Evolutionary conservation across 1,139 yeast genomes (phyloP).

Genomic region (Arxiozyma telluris): DNA sequence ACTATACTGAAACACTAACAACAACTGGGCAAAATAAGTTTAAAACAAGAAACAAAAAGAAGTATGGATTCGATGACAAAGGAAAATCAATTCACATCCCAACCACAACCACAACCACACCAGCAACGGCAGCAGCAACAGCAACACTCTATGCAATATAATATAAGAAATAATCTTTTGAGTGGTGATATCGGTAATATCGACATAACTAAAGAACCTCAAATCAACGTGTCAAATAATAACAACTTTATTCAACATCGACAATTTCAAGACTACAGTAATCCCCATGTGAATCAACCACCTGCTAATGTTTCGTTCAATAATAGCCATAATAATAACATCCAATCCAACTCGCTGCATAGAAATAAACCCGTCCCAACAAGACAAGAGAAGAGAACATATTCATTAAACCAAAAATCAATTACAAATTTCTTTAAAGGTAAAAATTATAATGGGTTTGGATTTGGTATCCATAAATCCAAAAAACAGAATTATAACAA

Average conservation of each 20-base stretch:
- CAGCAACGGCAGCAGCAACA: slow-evolving; percentile 4
- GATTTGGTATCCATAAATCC: slow-evolving; percentile 8
- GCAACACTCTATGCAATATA: slow-evolving; percentile 10
- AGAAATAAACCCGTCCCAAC: slow-evolving; percentile 3
- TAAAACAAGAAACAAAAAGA: no score
- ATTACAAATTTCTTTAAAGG: slow-evolving; percentile 20
- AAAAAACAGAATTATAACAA: not conserved
- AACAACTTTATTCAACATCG: slow-evolving; percentile 11
- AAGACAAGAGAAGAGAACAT: slow-evolving; percentile 10
- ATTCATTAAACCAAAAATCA: slow-evolving; percentile 20
- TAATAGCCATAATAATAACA: not conserved
- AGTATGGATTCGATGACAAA: not conserved
- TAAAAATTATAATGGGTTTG: slow-evolving; percentile 11
- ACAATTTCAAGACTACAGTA: slow-evolving; percentile 1
- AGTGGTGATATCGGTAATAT: slow-evolving; percentile 35
- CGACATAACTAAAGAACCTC: slow-evolving; percentile 35
- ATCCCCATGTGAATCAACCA: slow-evolving; percentile 1
- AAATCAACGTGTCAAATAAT: slow-evolving; percentile 18
- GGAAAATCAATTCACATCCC: not conserved
- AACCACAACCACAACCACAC: slow-evolving; percentile 2
- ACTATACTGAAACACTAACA: no score
- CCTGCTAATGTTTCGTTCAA: not conserved
- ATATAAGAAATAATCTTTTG: slow-evolving; percentile 31
- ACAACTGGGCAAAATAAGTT: not conserved
- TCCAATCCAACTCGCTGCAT: not conserved